Evolutionary conservation across 371 early-diverging fungal genomes (phyloP).

Genomic region (Mycotypha africana): DNA sequence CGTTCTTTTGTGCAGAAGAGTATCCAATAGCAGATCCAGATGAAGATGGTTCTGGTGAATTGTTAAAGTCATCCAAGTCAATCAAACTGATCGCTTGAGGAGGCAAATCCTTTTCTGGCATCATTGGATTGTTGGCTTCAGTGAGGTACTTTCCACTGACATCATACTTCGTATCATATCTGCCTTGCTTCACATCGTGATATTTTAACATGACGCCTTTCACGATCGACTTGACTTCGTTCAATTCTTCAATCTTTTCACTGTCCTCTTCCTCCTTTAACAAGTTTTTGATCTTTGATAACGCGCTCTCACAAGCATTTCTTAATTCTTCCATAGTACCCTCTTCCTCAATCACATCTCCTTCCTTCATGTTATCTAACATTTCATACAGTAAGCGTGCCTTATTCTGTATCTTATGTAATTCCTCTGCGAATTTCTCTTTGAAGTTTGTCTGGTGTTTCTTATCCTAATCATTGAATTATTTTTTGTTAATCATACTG

Average conservation of each 20-base stretch:
- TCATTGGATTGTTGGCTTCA: slow-evolving; percentile 3
- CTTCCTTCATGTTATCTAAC: slow-evolving; percentile 62
- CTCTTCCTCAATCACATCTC: slow-evolving; percentile 54
- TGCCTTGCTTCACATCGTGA: slow-evolving; percentile 61
- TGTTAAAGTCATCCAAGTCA: slow-evolving; percentile 53
- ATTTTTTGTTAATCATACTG: neutral
- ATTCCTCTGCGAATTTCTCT: slow-evolving; percentile 70
- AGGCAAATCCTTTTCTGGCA: slow-evolving; percentile 1
- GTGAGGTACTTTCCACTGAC: slow-evolving; percentile 16
- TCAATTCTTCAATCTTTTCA: slow-evolving; percentile 53
- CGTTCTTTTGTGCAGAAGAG: slow-evolving; percentile 2
- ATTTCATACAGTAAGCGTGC: slow-evolving; percentile 76
- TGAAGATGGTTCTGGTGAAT: neutral
- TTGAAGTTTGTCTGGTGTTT: slow-evolving; percentile 78
- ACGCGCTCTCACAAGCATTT: slow-evolving; percentile 49
- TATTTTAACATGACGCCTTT: slow-evolving; percentile 76
- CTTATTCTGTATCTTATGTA: slow-evolving; percentile 78
- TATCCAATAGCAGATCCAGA: slow-evolving; percentile 3
- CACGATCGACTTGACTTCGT: slow-evolving; percentile 82
- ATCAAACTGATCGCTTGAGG: slow-evolving; percentile 44
- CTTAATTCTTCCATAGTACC: slow-evolving; percentile 55
- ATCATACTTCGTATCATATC: slow-evolving; percentile 38
- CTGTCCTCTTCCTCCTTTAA: slow-evolving; percentile 35
- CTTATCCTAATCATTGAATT: slow-evolving; percentile 54
- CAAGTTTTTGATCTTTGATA: slow-evolving; percentile 69